Evolutionary conservation across 176 grass and related monocot species (phyloP).

Genomic region (Triticum monococcum): DNA sequence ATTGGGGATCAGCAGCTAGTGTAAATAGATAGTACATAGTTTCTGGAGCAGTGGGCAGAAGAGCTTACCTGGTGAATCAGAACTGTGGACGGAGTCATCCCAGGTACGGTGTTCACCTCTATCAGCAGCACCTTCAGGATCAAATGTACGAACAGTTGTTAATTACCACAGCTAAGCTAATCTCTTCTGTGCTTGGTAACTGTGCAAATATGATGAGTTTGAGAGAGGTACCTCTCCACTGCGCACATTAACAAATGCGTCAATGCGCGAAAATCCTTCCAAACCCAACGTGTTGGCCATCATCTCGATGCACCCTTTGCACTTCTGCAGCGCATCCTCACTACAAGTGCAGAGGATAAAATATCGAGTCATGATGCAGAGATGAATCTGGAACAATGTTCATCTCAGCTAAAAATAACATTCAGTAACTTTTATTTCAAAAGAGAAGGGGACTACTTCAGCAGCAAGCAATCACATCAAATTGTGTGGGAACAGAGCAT

Average conservation of each 20-base stretch:
- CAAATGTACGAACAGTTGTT: not conserved
- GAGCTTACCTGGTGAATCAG: slow-evolving; percentile 79
- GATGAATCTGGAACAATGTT: not conserved
- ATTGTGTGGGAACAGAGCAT: not conserved
- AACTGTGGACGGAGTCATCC: slow-evolving; percentile 92
- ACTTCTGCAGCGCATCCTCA: slow-evolving; percentile 59
- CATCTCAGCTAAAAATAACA: not conserved
- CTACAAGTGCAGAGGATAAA: slow-evolving; percentile 29
- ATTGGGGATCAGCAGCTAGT: not conserved
- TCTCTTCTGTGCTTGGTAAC: not conserved
- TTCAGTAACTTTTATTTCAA: not conserved
- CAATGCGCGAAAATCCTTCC: slow-evolving; percentile 85
- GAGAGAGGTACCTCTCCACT: slow-evolving; percentile 61
- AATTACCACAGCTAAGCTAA: not conserved
- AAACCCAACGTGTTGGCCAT: slow-evolving; percentile 70
- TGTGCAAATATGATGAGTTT: not conserved
- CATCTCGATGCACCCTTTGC: slow-evolving; percentile 63
- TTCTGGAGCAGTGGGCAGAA: not conserved
- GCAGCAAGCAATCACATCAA: not conserved
- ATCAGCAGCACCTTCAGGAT: slow-evolving; percentile 68
- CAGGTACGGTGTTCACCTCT: slow-evolving; percentile 89
- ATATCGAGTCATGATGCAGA: not conserved
- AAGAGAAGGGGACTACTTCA: not conserved
- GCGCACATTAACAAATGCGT: slow-evolving; percentile 78
- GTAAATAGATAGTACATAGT: not conserved